Base-by-base conservation (phyloP, 495 filamentous ascomycete species). In the Pyrenopolyporus hunteri region DNA sequence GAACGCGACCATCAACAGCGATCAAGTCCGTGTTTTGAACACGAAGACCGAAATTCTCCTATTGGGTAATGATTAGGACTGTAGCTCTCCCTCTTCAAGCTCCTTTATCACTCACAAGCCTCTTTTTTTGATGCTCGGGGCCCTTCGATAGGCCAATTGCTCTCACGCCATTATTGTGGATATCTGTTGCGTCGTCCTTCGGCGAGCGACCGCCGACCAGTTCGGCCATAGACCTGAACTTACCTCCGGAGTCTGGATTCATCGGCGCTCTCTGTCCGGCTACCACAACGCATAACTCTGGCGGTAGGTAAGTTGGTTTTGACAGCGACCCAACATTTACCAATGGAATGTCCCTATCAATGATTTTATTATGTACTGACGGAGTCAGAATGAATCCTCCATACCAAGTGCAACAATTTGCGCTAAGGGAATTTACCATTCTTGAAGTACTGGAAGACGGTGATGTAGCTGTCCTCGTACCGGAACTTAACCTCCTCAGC, bases 261-360 rank as follows among this genome's bases (percentile, higher is more conserved):
- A 89, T 62, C 33, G 76, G 71, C 16, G 80, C 74, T 16, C 78
- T 67, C 69, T 93, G 87, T 1, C 87, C 88, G 20, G 81, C 76
- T 14, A 82, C 46, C 4, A 90, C 82, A 2, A 47, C 39, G 66
- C 85, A 88, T 4, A 85, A 75, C 47, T 91, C 85, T 3, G 79
- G 65, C 0, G 88, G 87, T 17, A 90, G 61, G 59, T 86, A 90
- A 35, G 70, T 73, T 0, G 87, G 84, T 11, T 79, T 75, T 0
- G 79, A 72, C 2, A 36, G 67, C 10, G 71, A 83, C 10, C 87
- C 87, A 19, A 87, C 81, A 59, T 91, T 89, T 45, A 92, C 68
- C 1, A 90, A 80, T 0, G 87, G 86, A 7, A 77, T 53, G 0
- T 68, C 45, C 6, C 10, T 22, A 37, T 51, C 47, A 28, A 49